Base-by-base conservation (phyloP, 164 flowering plant genomes). In the Magnolia kwangsiensis region DNA sequence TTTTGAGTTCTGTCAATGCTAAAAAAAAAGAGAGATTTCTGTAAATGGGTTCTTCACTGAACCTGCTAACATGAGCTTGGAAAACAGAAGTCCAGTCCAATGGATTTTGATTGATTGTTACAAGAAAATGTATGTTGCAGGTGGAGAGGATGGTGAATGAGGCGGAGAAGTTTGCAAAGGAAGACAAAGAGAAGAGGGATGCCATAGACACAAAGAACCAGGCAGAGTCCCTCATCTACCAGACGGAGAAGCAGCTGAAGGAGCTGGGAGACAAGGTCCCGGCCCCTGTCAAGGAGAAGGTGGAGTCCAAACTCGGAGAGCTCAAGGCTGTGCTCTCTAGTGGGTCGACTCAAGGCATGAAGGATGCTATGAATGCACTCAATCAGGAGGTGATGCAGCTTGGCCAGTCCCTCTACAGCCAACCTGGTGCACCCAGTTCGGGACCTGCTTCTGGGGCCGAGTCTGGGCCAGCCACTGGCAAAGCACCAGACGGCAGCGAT, bases 171-270 rank as follows among this genome's bases (percentile, higher is more conserved):
- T 91, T 87, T 76, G 87, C 93, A 0, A 86, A 86, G 81, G 93
- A 88, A 76, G 96, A 91, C 83, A 90, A 91, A 82, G 93, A 91
- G 81, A 91, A 88, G 84, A 89, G 96, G 69, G 93, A 91, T 55
- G 90, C 96, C 23, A 89, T 91, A 8, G 96, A 91, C 86, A 90
- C 93, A 9, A 90, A 90, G 87, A 90, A 91, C 77, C 96, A 89
- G 69, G 91, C 93, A 0, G 96, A 91, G 55, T 90, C 96, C 5
- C 85, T 90, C 20, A 85, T 89, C 7, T 91, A 91, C 83, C 96
- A 91, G 83, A 89, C 96, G 0, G 96, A 91, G 80, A 91, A 90
- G 84, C 96, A 91, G 73, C 76, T 91, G 76, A 91, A 88, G 82
- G 96, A 91, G 80, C 79, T 90, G 51, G 96, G 93, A 73, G 93